Base-by-base conservation (phyloP, 176 grass and related monocot genomes). In the Juncus inflexus region DNA sequence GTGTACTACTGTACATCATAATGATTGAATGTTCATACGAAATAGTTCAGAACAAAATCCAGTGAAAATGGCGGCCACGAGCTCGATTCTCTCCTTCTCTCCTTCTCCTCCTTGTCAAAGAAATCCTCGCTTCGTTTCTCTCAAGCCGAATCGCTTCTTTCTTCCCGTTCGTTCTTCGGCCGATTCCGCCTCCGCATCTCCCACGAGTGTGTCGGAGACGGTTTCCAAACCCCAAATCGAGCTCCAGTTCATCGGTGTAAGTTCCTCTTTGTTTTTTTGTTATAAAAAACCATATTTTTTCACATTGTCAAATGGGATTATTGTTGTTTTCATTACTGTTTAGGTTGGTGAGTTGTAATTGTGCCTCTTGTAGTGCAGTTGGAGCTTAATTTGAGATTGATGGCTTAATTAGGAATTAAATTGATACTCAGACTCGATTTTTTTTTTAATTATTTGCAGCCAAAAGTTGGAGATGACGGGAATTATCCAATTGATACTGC, bases 161-260 rank as follows among this genome's bases (percentile, higher is more conserved):
- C 60, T 68, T 9, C 50, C 36, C 4, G 35, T 7, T 55, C 42
- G 40, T 16, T 19, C 12, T 6, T 41, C 63, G 7, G 50, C 40
- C 45, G 13, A 69, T 79, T 72, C 55, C 78, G 78, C n/a, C 58
- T 16, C 65, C 19, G 19, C 19, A 0, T 55, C 75, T 43, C 84
- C 90, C 35, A 58, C 81, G n/a, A 64, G 67, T 77, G 37, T 80
- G 15, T 86, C 86, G 5, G 43, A 81, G 45, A 58, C 49, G 62
- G 81, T 72, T 0, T 59, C 70, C 42, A 90, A 87, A 51, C 85
- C 79, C 60, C 85, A 79, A 50, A 80, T 95, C 70, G 80, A 95
- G 77, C 83, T 95, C 83, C 74, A 86, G 76, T 95, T 95, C 77
- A 2, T 90, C 53, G 83, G 83, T 41, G 90, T 84, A 82, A 79